Evolutionary conservation across 305 asterid species (phyloP), one percentile per base, ranked within the genome.

Genomic region (Fraxinus greggii): DNA sequence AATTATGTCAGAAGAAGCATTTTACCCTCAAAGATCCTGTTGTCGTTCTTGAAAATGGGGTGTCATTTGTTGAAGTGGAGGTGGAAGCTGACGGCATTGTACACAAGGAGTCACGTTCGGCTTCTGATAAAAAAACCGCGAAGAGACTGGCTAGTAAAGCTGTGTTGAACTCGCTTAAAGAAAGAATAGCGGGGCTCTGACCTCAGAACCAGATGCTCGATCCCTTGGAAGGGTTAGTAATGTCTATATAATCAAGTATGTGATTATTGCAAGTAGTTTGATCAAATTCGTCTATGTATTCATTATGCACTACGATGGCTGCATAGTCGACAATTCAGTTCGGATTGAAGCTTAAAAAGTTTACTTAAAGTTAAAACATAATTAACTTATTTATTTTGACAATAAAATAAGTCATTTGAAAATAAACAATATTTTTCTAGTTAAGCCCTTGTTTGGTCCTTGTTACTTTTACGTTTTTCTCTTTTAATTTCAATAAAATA

Each of bases 251-350:
- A 40, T 40, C 51, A 40, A 40, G 51, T 40, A 48, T 48, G 59
- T 48, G 59, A 17, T 48, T 48, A 48, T 48, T 48, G 59, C 21
- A 48, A 48, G 21, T 48, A 48, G 59, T 48, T 48, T 48, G 4
- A 40, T 40, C 15, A 40, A 40, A 40, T 40, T 92, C 94, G 51
- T 90, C 73, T 33, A 93, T 95, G 83, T 94, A 95, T 89, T 95
- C 99, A 78, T 94, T 91, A 83, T 95, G 92, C 56, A 92, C 97
- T 36, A 94, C 98, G 23, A 95, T 94, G 80, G 90, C 88, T 51
- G 92, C 97, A 24, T 86, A 97, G 19, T 45, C 4, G 56, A 45
- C 19, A 13, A 45, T 45, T 48, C 59, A 48, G 59, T 48, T 48
- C 21, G 21, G 21, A 48, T 15, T 15, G 59, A 48, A 48, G 59